Base-by-base conservation (phyloP, 2,329 filamentous ascomycete species). In the Cladosporium halotolerans region DNA sequence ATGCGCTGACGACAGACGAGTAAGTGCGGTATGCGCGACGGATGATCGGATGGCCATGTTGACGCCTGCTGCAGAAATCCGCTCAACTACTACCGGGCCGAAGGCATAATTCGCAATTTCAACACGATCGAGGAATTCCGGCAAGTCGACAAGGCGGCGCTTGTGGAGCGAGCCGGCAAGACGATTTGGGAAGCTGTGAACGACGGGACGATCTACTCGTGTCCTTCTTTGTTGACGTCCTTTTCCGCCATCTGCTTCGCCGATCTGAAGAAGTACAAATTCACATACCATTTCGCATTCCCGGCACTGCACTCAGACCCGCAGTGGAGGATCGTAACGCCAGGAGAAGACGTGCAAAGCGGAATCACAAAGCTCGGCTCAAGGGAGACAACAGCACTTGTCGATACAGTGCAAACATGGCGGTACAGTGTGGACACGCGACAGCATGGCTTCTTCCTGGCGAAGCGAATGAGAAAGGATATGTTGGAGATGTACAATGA, bases 101-200 rank as follows among this genome's bases (percentile, higher is more conserved):
- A 97, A 70, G 93, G 93, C 56, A 89, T 88, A 67, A 95, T 99
- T 64, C 91, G 87, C 69, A 99, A 99, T 72, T 86, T 92, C 66
- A 99, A 99, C 68, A 97, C 93, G 1, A 81, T 96, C 62, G 92
- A 97, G 63, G 89, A 93, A 65, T 97, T 96, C 71, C 88, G 85
- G 66, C 87, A 85, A 59, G 80, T 85, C 58, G 89, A 97, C 70
- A 93, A 92, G 69, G 69, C 78, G 9, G 83, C 84, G 33, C 83
- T 95, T 70, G 78, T 97, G 45, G 82, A 88, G 57, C 84, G 85
- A 57, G 85, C 89, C 36, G 92, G 86, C 9, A 82, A 83, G 66
- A 92, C 87, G 86, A 90, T 99, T 57, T 97, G 92, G 92, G 90
- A 97, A 70, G 92, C 93, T 23, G 96, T 99, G 66, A 86, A 90